Evolutionary conservation across 805 yeast genomes (phyloP), one percentile per base, ranked within the genome.

Genomic region (Candida manassasensis): DNA sequence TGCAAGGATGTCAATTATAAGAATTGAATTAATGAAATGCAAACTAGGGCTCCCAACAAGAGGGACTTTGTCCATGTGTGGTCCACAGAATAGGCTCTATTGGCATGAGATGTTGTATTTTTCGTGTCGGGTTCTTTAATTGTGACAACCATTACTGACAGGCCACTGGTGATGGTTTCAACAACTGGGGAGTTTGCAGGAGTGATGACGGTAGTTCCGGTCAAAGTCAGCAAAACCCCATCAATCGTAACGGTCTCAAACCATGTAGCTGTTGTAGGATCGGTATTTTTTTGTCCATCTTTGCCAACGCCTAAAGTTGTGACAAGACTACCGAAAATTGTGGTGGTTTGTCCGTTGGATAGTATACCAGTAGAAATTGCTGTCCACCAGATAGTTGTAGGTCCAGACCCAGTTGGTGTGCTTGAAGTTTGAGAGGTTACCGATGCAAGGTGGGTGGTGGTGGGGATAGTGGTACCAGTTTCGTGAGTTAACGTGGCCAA

Each of bases 381-480:
- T 24, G 17, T 39, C 34, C 25, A 36, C 43, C 12, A 42, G 32
- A 22, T 38, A 34, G 22, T 42, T 37, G 22, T 30, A 35, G 12
- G 43, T 29, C 10, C 17, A n/a, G 29, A 8, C 24, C 11, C 12
- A 7, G 29, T 14, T 11, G 8, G 8, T 8, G 10, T 26, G n/a
- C 14, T 26, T 8, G 29, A 26, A 12, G 11, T 26, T 11, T 26
- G 14, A 8, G 12, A 26, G 7, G 29, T n/a, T 26, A 26, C n/a
- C n/a, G n/a, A n/a, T n/a, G n/a, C n/a, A n/a, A n/a, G n/a, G 21
- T 22, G 8, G 35, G 21, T 32, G n/a, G 29, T 9, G 38, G 35
- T 35, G 17, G 40, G 27, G 18, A 29, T 29, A 16, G 30, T 19
- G 18, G 15, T 32, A n/a, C 37, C 33, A n/a, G 37, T 26, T 14